Evolutionary conservation across 148 eudicot species (phyloP), one percentile per base, ranked within the genome.

Genomic region (Camellia sinensis): DNA sequence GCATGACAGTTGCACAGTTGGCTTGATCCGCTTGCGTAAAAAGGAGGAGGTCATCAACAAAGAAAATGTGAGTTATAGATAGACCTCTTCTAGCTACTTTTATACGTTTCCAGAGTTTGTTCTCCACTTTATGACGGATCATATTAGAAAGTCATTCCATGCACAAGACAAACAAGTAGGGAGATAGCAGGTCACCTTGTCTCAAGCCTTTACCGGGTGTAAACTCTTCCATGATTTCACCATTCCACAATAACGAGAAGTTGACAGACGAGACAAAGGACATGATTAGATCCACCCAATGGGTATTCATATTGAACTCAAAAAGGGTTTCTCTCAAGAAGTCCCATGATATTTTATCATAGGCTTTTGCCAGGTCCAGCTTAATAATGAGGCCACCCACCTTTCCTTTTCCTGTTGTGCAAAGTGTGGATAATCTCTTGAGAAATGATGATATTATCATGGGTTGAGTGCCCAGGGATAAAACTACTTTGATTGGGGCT

Each of bases 131-230:
- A 0, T 64, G 3, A 1, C 1, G 0, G 11, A 77, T 77, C 6
- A 64, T 40, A 3, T 41, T 17, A 4, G 52, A 40, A 1, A 79
- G 22, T 0, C 13, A 14, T 2, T 75, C 78, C 29, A 75, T 75
- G 14, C 78, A 75, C 2, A 75, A 9, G 7, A 75, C 21, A 61
- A 75, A 75, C 1, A 75, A 2, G 19, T 75, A 60, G 2, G 63
- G 78, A 60, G 78, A 75, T 18, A 75, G 0, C 0, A 68, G 78
- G 43, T 75, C 78, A 3, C 77, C 45, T 8, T 53, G 45, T 10
- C 63, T 61, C 2, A 56, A 10, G 22, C 18, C 17, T 11, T 46
- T 54, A 56, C 56, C 4, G 4, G 45, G 77, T 2, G 4, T 21
- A 0, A 78, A 21, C 0, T 3, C 10, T 0, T 13, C 1, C 0